phyloP scores from a whole-genome alignment of 2,329 filamentous ascomycete species.

The Verticillium zaregamsianum region DNA sequence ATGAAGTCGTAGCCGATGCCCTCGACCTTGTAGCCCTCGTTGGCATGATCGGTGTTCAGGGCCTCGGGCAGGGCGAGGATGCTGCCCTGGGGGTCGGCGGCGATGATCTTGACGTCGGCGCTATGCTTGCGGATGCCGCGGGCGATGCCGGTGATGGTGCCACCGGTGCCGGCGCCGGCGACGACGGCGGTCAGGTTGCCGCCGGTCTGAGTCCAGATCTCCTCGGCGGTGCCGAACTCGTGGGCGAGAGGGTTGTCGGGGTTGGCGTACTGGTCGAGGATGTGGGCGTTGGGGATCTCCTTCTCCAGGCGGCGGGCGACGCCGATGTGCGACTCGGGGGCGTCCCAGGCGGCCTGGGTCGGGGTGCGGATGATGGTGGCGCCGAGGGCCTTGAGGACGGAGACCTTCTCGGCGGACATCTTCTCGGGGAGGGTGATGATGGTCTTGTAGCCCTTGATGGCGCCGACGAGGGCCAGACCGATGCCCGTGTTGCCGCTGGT shows the following conservation, averaged over 20 bases:
- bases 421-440: constrained; percentile 99
- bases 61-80: constrained; percentile 78
- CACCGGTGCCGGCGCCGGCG: constrained; percentile 90
- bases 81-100: constrained; percentile 88
- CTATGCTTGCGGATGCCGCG: constrained; percentile 86
- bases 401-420: constrained; percentile 98
- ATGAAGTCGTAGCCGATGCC: constrained; percentile 99
- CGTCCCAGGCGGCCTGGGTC: constrained; percentile 91
- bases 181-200: constrained; percentile 80
- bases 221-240: constrained; percentile 89
- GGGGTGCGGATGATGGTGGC: constrained; percentile 98
- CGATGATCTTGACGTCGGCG: constrained; percentile 78
- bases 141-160: constrained; percentile 88
- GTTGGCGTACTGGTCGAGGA: constrained; percentile 95
- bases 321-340: constrained; percentile 93
- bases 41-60: constrained; percentile 75
- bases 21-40: constrained; percentile 94
- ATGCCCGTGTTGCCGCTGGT: constrained; percentile 99
- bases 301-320: constrained; percentile 87
- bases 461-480: constrained; percentile 86
- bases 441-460: constrained; percentile 95
- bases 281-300: constrained; percentile 95
- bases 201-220: constrained; percentile 88
- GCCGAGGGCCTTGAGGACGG: constrained; percentile 86
- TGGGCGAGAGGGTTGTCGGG: constrained; percentile 88